Evolutionary conservation across 1,284 basidiomycete genomes (phyloP), one percentile per base, ranked within the genome.

Genomic region (Gomphus bonarii): DNA sequence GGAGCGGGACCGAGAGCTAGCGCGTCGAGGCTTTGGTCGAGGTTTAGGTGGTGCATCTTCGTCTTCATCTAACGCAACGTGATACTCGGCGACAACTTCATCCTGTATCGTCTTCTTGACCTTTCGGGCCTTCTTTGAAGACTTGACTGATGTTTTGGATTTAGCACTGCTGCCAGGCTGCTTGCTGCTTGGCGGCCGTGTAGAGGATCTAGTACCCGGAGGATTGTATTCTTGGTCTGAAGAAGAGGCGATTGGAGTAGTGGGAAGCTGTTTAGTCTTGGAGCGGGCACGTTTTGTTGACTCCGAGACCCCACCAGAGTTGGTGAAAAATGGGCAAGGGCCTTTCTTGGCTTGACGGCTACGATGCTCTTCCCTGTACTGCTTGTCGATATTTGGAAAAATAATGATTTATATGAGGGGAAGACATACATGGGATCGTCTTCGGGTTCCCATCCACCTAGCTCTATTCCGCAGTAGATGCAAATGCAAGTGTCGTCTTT

Each of bases 401-500:
- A 3, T 52, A 5, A 51, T 52, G 43, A 43, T 44, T 36, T 18
- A 51, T 20, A 25, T 16, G 25, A 61, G 65, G 35, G 42, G 51
- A 9, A 20, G 65, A 70, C 82, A 55, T 69, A 88, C 91, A 81
- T 68, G 22, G 91, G 91, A 66, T 92, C 82, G 66, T 94, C 91
- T 11, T 77, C 79, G 36, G 75, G 72, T 58, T 91, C 88, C 91
- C 91, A 94, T 5, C 86, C 88, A 58, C 81, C 81, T 3, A 92
- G 76, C 3, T 81, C 76, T 40, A 85, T 75, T 48, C 80, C 73
- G 66, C 91, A 94, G 63, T 91, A 88, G 2, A 91, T 73, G 67
- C 91, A 94, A 0, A 80, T 80, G 0, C 81, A 88, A 0, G 81
- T 80, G 66, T 94, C 91, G 59, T 88, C 84, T 2, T 77, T 81